Base-by-base conservation (phyloP, 2,329 filamentous ascomycete genomes). In the Raffaelea arxii region DNA sequence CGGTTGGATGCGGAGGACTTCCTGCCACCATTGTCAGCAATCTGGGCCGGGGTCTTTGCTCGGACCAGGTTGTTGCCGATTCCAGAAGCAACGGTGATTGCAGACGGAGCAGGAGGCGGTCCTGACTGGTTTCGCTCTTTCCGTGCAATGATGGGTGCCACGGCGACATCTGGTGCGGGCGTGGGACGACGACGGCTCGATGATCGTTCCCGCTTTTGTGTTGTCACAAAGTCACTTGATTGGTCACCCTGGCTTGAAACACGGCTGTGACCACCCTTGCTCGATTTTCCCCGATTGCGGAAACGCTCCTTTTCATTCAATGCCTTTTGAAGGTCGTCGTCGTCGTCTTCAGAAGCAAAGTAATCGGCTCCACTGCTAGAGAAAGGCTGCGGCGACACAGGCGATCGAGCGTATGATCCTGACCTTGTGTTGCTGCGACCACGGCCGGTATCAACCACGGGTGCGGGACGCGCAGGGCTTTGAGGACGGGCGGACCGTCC, bases 311-410 rank as follows among this genome's bases (percentile, higher is more conserved):
- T 70, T 1, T 70, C 75, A 40, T 69, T 65, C 25, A 77, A 53
- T 2, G 78, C 78, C 43, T 63, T 71, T 49, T 63, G 67, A 55
- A 73, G 72, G 53, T 80, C 78, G 24, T 76, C 75, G 46, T 86
- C 83, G 43, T 86, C 82, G n/a, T 53, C 51, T 2, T 82, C 77
- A 1, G 79, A 80, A 19, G 66, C 68, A 40, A 70, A 70, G 38
- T 72, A 73, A 37, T 72, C 68, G 47, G 74, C 65, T 16, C 71
- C 69, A 18, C 71, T 72, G 19, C 72, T 77, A 3, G 84, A 79
- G 70, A 91, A 82, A 4, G 88, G 86, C 21, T 89, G 67, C 2
- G 90, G 88, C 1, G 87, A 91, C 0, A 85, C 84, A 2, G 90
- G 89, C 2, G 89, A 95, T 43, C 80, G 73, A 39, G 75, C 66